Conservation (phyloP, 2,329 filamentous ascomycete genomes). For the Microcyclospora pomicola region DNA sequence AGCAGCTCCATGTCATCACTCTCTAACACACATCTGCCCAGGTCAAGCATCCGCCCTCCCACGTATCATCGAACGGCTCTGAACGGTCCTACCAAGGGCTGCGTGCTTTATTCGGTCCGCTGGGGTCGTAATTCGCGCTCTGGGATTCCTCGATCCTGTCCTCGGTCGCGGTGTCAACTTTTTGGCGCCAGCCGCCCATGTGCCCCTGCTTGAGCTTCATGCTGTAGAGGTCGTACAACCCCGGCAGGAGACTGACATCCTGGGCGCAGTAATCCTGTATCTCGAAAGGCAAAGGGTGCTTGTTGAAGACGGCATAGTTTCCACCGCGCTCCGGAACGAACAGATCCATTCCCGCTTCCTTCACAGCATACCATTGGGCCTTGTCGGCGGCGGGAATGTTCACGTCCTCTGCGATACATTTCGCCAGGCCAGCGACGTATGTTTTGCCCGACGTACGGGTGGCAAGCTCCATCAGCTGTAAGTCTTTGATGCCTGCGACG, state of each 20-base stretch:
- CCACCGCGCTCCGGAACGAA: conserved; percentile 33
- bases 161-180: too few species aligned
- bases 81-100: too few species aligned
- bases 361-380: conserved; percentile 21
- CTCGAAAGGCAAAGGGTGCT: conserved; percentile 29
- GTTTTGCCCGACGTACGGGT: conserved; percentile 5
- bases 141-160: too few species aligned
- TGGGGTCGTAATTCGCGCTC: too few species aligned
- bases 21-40: too few species aligned
- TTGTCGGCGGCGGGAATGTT: conserved; percentile 3
- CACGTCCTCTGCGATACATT: conserved; percentile 25
- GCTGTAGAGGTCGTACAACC: conserved; percentile 12
- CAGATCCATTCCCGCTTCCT: conserved; percentile 25
- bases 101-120: too few species aligned
- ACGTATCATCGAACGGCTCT: too few species aligned
- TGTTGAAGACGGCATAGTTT: conserved; percentile 34
- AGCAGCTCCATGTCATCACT: too few species aligned
- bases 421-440: conserved; percentile 24
- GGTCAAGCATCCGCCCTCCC: too few species aligned
- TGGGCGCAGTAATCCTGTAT: conserved; percentile 34
- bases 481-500: conserved; percentile 34
- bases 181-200: too few species aligned
- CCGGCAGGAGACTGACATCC: conserved; percentile 32
- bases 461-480: conserved; percentile 45
- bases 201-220: conserved; percentile 8